Evolutionary conservation across 371 early-diverging fungal species (phyloP).

Genomic region (Mortierella polycephala): DNA sequence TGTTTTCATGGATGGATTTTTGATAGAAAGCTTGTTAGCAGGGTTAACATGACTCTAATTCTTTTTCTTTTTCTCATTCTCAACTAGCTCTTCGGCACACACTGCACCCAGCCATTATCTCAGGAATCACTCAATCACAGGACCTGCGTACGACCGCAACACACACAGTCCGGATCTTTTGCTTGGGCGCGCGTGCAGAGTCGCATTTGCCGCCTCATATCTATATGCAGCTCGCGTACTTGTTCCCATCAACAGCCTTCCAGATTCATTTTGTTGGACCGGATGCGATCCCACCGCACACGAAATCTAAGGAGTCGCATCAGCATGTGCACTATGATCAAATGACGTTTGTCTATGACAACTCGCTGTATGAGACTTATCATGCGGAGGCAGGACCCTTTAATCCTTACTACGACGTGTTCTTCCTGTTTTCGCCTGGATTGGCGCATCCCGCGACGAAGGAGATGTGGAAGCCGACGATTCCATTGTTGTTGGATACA

Average conservation of each 20-base stretch:
- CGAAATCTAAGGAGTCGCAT: constrained; percentile 39
- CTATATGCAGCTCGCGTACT: constrained; percentile 80
- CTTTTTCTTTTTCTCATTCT: background rate
- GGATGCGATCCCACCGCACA: constrained; percentile 73
- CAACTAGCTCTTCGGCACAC: constrained; percentile 74
- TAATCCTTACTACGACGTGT: constrained; percentile 84
- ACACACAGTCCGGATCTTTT: constrained; percentile 75
- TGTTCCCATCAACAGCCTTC: constrained; percentile 83
- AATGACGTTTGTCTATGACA: constrained; percentile 51
- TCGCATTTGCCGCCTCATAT: constrained; percentile 81
- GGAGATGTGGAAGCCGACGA: constrained; percentile 78
- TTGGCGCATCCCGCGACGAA: constrained; percentile 74
- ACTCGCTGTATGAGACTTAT: constrained; percentile 46
- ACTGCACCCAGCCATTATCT: constrained; percentile 62
- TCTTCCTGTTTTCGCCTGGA: constrained; percentile 87
- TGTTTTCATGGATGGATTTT: constrained; percentile 27
- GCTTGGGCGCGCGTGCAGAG: constrained; percentile 85
- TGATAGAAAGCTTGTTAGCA: no score
- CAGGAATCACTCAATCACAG: constrained; percentile 60
- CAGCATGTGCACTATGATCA: constrained; percentile 50
- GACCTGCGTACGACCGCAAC: constrained; percentile 60
- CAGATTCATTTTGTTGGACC: constrained; percentile 88
- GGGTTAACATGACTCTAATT: background rate
- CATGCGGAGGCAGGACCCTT: constrained; percentile 66
- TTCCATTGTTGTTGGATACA: constrained; percentile 77